Base-by-base conservation (phyloP, 2,329 filamentous ascomycete species). In the Rugonectria rugulosa region DNA sequence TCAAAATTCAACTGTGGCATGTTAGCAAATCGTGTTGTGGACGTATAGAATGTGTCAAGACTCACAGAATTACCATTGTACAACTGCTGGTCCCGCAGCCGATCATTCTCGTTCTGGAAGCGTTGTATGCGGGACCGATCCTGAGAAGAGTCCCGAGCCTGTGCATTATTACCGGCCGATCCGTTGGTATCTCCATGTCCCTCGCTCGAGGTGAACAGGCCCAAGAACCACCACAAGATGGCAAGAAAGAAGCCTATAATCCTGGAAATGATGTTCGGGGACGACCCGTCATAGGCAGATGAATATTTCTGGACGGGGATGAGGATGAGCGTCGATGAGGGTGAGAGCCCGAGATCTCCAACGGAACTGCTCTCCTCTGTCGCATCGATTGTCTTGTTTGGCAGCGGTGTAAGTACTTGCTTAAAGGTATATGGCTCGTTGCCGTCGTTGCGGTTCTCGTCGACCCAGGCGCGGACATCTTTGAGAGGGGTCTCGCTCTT, bases 41-140 rank as follows among this genome's bases (percentile, higher is more conserved):
- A 12, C 19, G 14, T 14, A 17, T 36, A 19, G 32, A 48, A 48
- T 10, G 15, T 31, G 11, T 17, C 5, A 38, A 9, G n/a, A 76
- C 85, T 74, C 79, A 93, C 90, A 70, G 91, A 91, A 69, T 97
- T 97, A 1, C 93, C 93, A 68, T 97, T 97, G 70, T 97, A 97
- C 41, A 96, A 83, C 68, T 96, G 88, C 38, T 86, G 82, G 59
- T 88, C 81, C 51, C 83, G 74, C 48, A 79, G 78, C 32, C 80
- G 77, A 57, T 83, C 78, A 17, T 81, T 76, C 32, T 81, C 77
- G 56, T 87, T 83, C 60, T 71, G 65, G 58, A 69, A 69, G 46
- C 69, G 59, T 38, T 45, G 69, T 46, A 63, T 66, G 34, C 68
- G 66, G 20, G 62, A 60, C 17, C 60, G 67, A 12, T 63, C 67